A percentile compares a stretch with the other conserved stretches of the same genome.
These are phyloP conservation scores for Aspergillus melleus DNA, from an alignment of 2,329 filamentous ascomycete genomes.

Conservation along the genomic window DNA sequence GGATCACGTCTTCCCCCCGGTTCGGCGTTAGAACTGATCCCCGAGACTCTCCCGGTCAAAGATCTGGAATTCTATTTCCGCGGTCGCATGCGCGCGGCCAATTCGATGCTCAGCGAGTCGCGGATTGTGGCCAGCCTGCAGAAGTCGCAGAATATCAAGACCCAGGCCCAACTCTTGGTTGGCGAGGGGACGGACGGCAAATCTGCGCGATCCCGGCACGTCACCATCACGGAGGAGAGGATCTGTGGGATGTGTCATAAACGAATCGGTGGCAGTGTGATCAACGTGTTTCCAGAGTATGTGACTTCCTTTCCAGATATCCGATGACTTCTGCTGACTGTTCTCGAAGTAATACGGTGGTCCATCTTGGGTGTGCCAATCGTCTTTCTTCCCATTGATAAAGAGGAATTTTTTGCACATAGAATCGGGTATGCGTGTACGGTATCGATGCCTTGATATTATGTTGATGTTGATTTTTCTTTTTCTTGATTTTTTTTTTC, in stretches of 20 bases:
- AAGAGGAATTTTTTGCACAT: conserved; percentile 18
- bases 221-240: conserved; percentile 81
- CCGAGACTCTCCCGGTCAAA: conserved; percentile 72
- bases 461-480: conserved; percentile 11
- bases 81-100: conserved; percentile 83
- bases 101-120: conserved; percentile 75
- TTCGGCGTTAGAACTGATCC: conserved; percentile 83
- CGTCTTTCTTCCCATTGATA: conserved; percentile 33
- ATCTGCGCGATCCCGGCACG: conserved; percentile 63
- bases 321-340: conserved; percentile 12
- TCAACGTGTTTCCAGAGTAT: conserved; percentile 84
- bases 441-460: conserved; percentile 5
- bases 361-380: conserved; percentile 77
- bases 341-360: conserved; percentile 55
- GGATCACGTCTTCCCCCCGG: conserved; percentile 86
- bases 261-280: conserved; percentile 83
- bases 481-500: conserved; percentile 17
- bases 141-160: conserved; percentile 74
- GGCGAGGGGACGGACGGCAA: conserved; percentile 61
- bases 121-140: conserved; percentile 75
- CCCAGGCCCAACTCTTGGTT: conserved; percentile 71
- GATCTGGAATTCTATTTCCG: conserved; percentile 89
- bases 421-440: conserved; percentile 8
- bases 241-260: conserved; percentile 94
- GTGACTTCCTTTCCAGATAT: conserved; percentile 27